Percentiles rank a stretch among this genome's conserved stretches.
Evolutionary conservation across 2,329 filamentous ascomycete species (phyloP).

Genomic region (Colletotrichum orbiculare): DNA sequence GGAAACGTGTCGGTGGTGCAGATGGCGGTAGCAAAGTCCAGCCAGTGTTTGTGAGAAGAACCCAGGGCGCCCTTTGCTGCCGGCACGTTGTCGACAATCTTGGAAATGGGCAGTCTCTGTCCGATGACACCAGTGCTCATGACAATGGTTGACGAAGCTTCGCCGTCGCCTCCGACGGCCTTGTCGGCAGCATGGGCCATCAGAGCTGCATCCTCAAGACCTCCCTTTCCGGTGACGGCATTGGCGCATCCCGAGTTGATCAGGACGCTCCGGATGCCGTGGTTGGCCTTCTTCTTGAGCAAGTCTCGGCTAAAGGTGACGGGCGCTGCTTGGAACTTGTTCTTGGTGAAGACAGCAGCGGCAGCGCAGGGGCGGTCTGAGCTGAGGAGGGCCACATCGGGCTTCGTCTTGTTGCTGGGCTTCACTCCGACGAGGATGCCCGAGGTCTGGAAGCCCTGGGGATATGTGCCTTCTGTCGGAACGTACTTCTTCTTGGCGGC

Average conservation of each 20-base stretch:
- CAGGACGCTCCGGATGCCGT: constrained; percentile 82
- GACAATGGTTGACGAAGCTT: constrained; percentile 76
- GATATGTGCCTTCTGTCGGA: constrained; percentile 85
- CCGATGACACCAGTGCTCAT: constrained; percentile 99
- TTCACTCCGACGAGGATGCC: constrained; percentile 95
- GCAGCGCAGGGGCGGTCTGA: constrained; percentile 88
- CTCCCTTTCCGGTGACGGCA: constrained; percentile 92
- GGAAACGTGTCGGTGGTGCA: constrained; percentile 99
- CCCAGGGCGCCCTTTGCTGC: constrained; percentile 78
- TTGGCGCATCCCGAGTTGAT: constrained; percentile 98
- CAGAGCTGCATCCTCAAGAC: constrained; percentile 84
- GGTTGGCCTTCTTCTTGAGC: constrained; percentile 72
- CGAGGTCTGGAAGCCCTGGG: constrained; percentile 87
- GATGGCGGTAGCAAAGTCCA: constrained; percentile 87
- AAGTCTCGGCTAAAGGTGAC: constrained; percentile 86
- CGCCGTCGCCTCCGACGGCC: constrained; percentile 57
- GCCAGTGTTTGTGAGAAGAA: constrained; percentile 84
- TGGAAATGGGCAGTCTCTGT: constrained; percentile 89
- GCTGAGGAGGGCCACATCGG: constrained; percentile 88
- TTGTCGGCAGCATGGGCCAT: constrained; percentile 87
- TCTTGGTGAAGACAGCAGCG: constrained; percentile 95
- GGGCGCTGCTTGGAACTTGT: constrained; percentile 97
- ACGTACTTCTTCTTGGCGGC: constrained; percentile 90
- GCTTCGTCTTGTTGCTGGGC: constrained; percentile 88
- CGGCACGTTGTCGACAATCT: constrained; percentile 87